Evolutionary conservation across 345 rosid species (phyloP).

Genomic region (Salix exigua): DNA sequence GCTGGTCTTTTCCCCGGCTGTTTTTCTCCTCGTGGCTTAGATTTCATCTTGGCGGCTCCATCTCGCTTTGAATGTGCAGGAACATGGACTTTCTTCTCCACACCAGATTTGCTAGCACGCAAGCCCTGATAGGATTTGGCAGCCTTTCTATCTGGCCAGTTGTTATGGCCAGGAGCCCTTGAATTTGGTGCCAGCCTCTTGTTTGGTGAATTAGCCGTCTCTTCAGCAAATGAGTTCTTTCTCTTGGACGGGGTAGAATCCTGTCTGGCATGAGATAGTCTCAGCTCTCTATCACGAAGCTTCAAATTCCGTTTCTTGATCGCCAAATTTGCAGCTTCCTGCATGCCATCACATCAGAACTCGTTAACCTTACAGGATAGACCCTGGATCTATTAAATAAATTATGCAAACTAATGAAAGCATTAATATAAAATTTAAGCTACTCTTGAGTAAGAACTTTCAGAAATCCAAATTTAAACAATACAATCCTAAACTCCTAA

Average conservation of each 20-base stretch:
- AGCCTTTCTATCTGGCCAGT: slow-evolving; percentile 25
- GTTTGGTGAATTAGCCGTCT: slow-evolving; percentile 31
- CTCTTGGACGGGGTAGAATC: slow-evolving; percentile 72
- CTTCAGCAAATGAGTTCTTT: slow-evolving; percentile 34
- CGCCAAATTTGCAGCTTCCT: slow-evolving; percentile 78
- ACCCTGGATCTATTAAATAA: neutral
- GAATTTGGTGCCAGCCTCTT: slow-evolving; percentile 46
- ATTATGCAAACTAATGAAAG: neutral
- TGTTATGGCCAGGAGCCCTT: slow-evolving; percentile 31
- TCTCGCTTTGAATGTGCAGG: slow-evolving; percentile 21
- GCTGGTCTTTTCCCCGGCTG: slow-evolving; percentile 61
- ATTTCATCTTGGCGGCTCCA: slow-evolving; percentile 30
- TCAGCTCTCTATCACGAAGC: slow-evolving; percentile 72
- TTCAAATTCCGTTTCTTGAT: slow-evolving; percentile 58
- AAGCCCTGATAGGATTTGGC: slow-evolving; percentile 74
- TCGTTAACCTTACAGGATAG: neutral
- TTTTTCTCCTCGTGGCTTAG: slow-evolving; percentile 33
- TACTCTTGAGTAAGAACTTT: neutral
- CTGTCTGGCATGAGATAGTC: slow-evolving; percentile 53
- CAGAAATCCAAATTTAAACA: neutral
- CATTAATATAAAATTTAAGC: neutral
- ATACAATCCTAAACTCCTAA: neutral
- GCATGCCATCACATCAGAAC: neutral
- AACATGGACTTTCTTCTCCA: slow-evolving; percentile 41
- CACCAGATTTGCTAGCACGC: slow-evolving; percentile 65